Conservation (phyloP, 1,139 yeast species). For the Yamadazyma spencermartinsiae region DNA sequence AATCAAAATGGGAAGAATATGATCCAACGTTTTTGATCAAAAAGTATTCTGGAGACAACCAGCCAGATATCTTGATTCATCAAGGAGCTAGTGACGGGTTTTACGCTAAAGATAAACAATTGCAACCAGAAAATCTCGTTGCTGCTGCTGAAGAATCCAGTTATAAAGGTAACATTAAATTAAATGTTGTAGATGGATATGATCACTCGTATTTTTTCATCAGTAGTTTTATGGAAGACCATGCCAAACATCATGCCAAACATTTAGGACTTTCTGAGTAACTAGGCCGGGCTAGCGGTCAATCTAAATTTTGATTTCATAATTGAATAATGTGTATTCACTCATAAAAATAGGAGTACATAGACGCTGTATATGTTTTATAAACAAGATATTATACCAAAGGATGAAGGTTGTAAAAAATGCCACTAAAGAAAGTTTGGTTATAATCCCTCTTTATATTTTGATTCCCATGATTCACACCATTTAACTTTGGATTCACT, state of each 20-base stretch:
- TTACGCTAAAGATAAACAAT: conserved; percentile 58
- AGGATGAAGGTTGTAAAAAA: no score
- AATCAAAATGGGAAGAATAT: conserved; percentile 63
- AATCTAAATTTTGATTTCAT: background rate
- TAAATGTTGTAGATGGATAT: conserved; percentile 74
- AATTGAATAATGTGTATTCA: background rate
- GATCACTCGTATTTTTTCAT: conserved; percentile 92
- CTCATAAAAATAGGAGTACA: no score
- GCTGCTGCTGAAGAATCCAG: conserved; percentile 60
- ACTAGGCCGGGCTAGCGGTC: conserved; percentile 7
- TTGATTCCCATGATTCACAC: conserved; percentile 51
- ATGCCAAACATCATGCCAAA: conserved; percentile 85
- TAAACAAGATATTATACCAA: no score
- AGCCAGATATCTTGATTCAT: conserved; percentile 73
- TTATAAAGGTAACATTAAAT: conserved; percentile 61
- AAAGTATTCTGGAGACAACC: conserved; percentile 47
- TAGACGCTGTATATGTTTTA: no score
- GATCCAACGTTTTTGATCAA: conserved; percentile 80
- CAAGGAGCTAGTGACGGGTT: conserved; percentile 79
- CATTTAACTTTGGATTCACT: conserved; percentile 48
- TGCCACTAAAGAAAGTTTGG: no score
- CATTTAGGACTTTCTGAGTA: conserved; percentile 52
- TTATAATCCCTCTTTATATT: conserved; percentile 15
- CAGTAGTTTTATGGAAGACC: conserved; percentile 77
- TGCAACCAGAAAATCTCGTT: conserved; percentile 73